A percentile compares a stretch with the other conserved stretches of the same genome.
Conservation (phyloP, 345 rosid species). For the Raphanus sativus region DNA sequence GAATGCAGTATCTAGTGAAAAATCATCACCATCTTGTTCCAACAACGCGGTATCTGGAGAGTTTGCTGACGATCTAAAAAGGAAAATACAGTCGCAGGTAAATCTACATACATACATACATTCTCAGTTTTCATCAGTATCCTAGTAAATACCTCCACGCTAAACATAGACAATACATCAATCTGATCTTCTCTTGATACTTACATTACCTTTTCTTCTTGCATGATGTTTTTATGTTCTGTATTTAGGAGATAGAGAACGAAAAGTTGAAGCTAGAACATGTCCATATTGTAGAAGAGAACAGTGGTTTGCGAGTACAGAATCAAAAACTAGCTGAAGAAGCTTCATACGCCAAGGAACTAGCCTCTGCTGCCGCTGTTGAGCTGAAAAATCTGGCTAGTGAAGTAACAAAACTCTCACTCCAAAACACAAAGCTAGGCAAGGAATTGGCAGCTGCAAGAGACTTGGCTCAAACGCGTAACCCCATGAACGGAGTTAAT, state of each 20-base stretch:
- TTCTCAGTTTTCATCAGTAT: slow-evolving; percentile 13
- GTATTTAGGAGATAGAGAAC: slow-evolving; percentile 70
- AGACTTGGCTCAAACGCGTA: slow-evolving; percentile 68
- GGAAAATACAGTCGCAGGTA: slow-evolving; percentile 85
- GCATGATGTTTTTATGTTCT: slow-evolving; percentile 23
- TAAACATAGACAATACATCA: background rate
- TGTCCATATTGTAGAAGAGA: slow-evolving; percentile 83
- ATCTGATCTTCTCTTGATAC: background rate
- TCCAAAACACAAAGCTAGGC: slow-evolving; percentile 79
- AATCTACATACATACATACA: slow-evolving; percentile 18
- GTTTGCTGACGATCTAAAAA: slow-evolving; percentile 62
- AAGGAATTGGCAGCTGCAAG: slow-evolving; percentile 74
- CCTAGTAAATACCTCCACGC: background rate
- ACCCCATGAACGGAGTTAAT: slow-evolving; percentile 56
- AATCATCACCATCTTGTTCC: slow-evolving; percentile 42
- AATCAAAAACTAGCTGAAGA: slow-evolving; percentile 93
- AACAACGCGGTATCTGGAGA: slow-evolving; percentile 50
- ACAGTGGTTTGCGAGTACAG: slow-evolving; percentile 80
- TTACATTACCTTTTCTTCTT: slow-evolving; percentile 15
- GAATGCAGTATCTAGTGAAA: slow-evolving; percentile 55
- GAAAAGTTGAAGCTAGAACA: slow-evolving; percentile 82
- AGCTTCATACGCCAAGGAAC: slow-evolving; percentile 93
- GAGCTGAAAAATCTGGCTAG: slow-evolving; percentile 93
- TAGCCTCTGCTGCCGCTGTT: slow-evolving; percentile 99
- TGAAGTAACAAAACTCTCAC: slow-evolving; percentile 86